These are phyloP conservation scores for Gnomoniopsis smithogilvyi DNA, from an alignment of 2,329 filamentous ascomycete genomes.

Conservation along the genomic window DNA sequence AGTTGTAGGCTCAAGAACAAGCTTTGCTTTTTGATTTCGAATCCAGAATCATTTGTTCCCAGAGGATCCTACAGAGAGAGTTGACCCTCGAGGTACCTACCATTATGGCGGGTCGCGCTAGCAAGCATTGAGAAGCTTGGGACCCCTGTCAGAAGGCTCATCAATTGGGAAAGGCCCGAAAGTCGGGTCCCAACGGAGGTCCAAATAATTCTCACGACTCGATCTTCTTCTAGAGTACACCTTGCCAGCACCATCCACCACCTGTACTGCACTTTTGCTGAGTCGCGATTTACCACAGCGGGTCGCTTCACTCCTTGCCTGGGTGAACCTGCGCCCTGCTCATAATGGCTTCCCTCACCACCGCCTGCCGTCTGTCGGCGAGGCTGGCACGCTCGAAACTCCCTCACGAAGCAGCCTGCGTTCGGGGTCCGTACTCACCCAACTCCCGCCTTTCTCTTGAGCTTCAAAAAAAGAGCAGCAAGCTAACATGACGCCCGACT, in stretches of 20 bases:
- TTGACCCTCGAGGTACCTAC: too few species aligned
- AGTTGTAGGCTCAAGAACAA: too few species aligned
- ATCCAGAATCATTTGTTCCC: too few species aligned
- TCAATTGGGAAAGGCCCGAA: conserved; percentile 13
- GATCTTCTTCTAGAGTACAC: neutral
- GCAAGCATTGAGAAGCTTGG: neutral
- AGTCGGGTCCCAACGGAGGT: conserved; percentile 17
- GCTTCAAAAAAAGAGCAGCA: neutral
- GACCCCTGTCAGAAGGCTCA: conserved; percentile 11
- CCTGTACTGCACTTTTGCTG: conserved; percentile 7
- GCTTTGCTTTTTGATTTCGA: too few species aligned
- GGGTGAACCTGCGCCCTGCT: conserved; percentile 21
- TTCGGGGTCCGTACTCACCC: conserved; percentile 52
- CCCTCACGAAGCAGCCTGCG: conserved; percentile 46
- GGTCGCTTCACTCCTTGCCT: conserved; percentile 3
- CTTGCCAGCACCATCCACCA: neutral
- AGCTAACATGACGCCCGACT: conserved; percentile 12
- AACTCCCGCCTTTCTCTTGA: neutral
- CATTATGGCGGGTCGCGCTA: too few species aligned
- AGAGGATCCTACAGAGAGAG: too few species aligned
- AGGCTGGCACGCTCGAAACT: conserved; percentile 55
- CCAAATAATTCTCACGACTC: conserved; percentile 13
- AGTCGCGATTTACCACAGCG: conserved; percentile 23
- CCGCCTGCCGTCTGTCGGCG: conserved; percentile 61
- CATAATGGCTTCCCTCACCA: conserved; percentile 64